Evolutionary conservation across 441 rosid species (phyloP).

Genomic region (Manihot esculenta): DNA sequence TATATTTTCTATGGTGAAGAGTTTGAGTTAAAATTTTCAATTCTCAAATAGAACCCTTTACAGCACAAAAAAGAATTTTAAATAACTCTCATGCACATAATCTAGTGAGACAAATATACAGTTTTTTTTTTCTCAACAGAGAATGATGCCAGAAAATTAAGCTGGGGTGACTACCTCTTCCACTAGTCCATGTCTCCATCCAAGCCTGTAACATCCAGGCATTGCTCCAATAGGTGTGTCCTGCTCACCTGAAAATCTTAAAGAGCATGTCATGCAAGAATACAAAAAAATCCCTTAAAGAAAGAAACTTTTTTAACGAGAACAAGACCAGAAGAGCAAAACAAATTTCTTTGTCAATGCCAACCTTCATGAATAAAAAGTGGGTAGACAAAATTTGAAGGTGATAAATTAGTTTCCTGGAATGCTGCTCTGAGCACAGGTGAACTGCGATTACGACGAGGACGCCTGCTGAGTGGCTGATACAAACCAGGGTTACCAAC

Average conservation of each 20-base stretch:
- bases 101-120: background rate
- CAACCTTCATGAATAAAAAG: constrained; percentile 95
- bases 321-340: background rate
- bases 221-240: constrained; percentile 98
- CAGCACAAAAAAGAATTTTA: background rate
- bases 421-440: constrained; percentile 70
- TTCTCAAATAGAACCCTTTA: background rate
- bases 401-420: constrained; percentile 80
- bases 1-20: background rate
- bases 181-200: constrained; percentile 97
- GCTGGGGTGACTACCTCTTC: constrained; percentile 54
- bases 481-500: constrained; percentile 11
- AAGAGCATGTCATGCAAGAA: background rate
- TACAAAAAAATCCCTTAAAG: background rate
- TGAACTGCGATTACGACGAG: constrained; percentile 80
- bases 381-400: constrained; percentile 91
- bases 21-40: background rate
- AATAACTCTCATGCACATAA: background rate
- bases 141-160: background rate
- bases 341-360: constrained; percentile 14
- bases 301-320: background rate
- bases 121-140: background rate
- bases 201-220: constrained; percentile 98
- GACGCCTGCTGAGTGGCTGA: constrained; percentile 77
- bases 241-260: constrained; percentile 65